Evolutionary conservation across 2,329 filamentous ascomycete species (phyloP).

Genomic region (Tolypocladium nubicola): DNA sequence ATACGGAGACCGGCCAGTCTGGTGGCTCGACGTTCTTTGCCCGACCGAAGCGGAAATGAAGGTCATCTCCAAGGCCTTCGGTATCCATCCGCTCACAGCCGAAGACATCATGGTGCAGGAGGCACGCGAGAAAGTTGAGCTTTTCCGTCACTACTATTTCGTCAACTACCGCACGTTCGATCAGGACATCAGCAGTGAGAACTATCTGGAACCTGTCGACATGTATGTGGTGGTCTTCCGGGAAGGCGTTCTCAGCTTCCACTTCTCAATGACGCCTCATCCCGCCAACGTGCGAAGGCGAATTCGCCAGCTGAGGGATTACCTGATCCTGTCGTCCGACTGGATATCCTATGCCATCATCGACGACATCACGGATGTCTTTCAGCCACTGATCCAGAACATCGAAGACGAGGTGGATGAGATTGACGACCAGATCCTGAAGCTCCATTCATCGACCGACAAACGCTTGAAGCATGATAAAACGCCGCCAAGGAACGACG

Average conservation of each 20-base stretch:
- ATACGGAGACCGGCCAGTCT: conserved; percentile 79
- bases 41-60: conserved; percentile 96
- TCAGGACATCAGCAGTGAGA: conserved; percentile 78
- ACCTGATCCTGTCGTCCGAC: conserved; percentile 82
- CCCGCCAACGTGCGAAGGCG: conserved; percentile 90
- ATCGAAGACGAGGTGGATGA: conserved; percentile 97
- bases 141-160: conserved; percentile 97
- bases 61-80: conserved; percentile 81
- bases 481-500: conserved; percentile 35
- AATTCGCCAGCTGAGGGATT: conserved; percentile 88
- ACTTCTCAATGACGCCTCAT: conserved; percentile 93
- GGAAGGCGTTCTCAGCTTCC: conserved; percentile 90
- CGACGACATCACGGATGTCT: conserved; percentile 96
- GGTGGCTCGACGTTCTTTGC: conserved; percentile 89
- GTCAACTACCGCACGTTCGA: conserved; percentile 98
- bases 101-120: conserved; percentile 98
- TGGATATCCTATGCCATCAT: conserved; percentile 99
- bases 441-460: conserved; percentile 56
- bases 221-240: conserved; percentile 97
- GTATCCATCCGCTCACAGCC: conserved; percentile 87
- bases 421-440: conserved; percentile 85
- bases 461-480: conserved; percentile 27
- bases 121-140: conserved; percentile 92
- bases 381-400: conserved; percentile 79
- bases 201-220: conserved; percentile 91